Base-by-base conservation (phyloP, 2,329 filamentous ascomycete genomes). In the Gremmenia infestans region DNA sequence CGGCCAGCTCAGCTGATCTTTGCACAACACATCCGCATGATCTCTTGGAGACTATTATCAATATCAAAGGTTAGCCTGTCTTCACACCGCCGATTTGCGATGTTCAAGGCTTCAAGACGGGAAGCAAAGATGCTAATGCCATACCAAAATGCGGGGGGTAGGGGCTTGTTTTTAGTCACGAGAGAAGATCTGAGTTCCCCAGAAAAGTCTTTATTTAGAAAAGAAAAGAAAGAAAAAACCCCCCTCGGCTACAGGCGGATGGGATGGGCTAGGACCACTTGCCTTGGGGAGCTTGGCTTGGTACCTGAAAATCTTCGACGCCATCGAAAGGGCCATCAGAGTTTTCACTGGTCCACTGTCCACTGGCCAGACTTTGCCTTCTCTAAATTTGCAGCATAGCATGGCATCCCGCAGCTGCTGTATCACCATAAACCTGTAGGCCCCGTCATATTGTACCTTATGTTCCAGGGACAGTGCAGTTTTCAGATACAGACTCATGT, bases 271-370 rank as follows among this genome's bases (percentile, higher is more conserved):
- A 23, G 45, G 45, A 22, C n/a, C 12, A 11, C 6, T 9, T 5
- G 23, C 19, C n/a, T 51, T 15, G 14, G 19, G 19, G 19, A 19
- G 32, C 35, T 37, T 47, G 53, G 32, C 35, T 37, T 47, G 53
- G 57, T 60, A 57, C 55, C 58, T 62, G 58, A 58, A 60, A 51
- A 60, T 58, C 56, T 23, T 35, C 23, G 5, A 23, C 49, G 37
- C 49, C 35, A 51, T 49, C 22, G 50, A 23, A 28, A 36, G n/a
- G 14, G 42, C 19, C 28, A 56, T 48, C 49, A 57, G 54, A 59
- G 40, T 55, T 56, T 61, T 56, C 55, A 58, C 54, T 57, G 59
- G 58, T 52, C 39, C 53, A 23, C 39, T 14, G 42, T 19, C 11
- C 17, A 19, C 47, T n/a, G 47, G 15, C 23, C 15, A 48, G 15